These are phyloP conservation scores for Tubosaeta sp. DNA, from an alignment of 768 basidiomycete species.

Conservation along the genomic window DNA sequence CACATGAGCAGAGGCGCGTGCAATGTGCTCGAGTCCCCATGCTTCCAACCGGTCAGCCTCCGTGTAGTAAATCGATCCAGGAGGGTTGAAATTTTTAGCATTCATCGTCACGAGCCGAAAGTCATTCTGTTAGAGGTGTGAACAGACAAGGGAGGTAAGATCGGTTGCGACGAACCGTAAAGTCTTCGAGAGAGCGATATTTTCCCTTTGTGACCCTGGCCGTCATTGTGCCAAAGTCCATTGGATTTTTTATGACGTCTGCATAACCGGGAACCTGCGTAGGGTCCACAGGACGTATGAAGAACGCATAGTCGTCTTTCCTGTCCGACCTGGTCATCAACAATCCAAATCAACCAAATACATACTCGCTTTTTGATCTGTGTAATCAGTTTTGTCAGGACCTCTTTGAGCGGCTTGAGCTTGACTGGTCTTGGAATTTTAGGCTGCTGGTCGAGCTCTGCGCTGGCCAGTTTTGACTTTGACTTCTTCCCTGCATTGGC, in stretches of 20 bases:
- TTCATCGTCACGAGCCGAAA: slow-evolving; percentile 69
- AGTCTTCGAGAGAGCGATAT: slow-evolving; percentile 79
- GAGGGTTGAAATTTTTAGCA: slow-evolving; percentile 73
- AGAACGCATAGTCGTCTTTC: slow-evolving; percentile 86
- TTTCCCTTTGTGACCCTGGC: slow-evolving; percentile 70
- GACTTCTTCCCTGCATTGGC: slow-evolving; percentile 49
- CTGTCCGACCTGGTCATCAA: slow-evolving; percentile 35
- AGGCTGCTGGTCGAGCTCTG: slow-evolving; percentile 22
- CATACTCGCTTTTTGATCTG: slow-evolving; percentile 72
- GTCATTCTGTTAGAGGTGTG: slow-evolving; percentile 44
- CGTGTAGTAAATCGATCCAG: slow-evolving; percentile 65
- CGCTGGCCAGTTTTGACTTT: slow-evolving; percentile 31
- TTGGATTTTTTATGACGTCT: slow-evolving; percentile 75
- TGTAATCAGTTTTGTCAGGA: slow-evolving; percentile 56
- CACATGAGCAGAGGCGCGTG: slow-evolving; percentile 64
- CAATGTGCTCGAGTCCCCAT: slow-evolving; percentile 72
- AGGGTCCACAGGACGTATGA: slow-evolving; percentile 62
- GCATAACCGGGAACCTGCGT: slow-evolving; percentile 56
- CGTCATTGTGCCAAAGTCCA: slow-evolving; percentile 90
- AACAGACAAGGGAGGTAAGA: neutral
- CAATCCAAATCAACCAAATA: neutral
- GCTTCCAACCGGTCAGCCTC: slow-evolving; percentile 70
- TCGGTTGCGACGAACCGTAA: slow-evolving; percentile 47
- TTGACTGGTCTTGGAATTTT: slow-evolving; percentile 57
- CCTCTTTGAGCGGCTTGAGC: slow-evolving; percentile 76